phyloP scores from a whole-genome alignment of 2,329 filamentous ascomycete species.

The Monilinia fructicola region DNA sequence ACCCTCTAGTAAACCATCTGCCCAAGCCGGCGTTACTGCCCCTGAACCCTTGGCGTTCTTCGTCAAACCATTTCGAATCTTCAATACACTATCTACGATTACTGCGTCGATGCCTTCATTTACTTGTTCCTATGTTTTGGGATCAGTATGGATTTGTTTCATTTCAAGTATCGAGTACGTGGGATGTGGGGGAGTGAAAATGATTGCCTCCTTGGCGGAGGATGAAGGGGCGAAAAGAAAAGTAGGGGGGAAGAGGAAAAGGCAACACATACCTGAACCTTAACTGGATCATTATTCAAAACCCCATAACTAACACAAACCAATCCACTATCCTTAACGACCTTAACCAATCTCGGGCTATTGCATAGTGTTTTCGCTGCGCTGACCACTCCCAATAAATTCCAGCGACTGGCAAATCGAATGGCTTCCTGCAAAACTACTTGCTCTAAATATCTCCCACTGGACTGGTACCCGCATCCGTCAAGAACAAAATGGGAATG shows the following conservation, averaged over 20 bases:
- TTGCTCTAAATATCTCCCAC: slow-evolving; percentile 87
- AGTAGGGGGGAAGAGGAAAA: background rate
- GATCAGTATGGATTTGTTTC: slow-evolving; percentile 16
- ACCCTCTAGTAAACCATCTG: slow-evolving; percentile 7
- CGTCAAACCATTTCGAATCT: slow-evolving; percentile 80
- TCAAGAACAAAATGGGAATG: slow-evolving; percentile 92
- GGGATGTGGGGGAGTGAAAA: background rate
- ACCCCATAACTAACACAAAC: slow-evolving; percentile 95
- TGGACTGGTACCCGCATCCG: slow-evolving; percentile 76
- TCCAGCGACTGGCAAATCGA: slow-evolving; percentile 92
- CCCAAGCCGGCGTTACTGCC: slow-evolving; percentile 8
- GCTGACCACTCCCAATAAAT: slow-evolving; percentile 85
- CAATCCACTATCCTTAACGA: slow-evolving; percentile 90
- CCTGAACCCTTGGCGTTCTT: slow-evolving; percentile 34
- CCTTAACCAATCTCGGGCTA: slow-evolving; percentile 82
- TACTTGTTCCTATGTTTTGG: slow-evolving; percentile 60
- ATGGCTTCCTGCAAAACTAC: slow-evolving; percentile 95
- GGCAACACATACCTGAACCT: slow-evolving; percentile 71
- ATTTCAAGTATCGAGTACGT: too few species aligned
- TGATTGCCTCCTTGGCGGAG: too few species aligned
- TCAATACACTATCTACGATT: slow-evolving; percentile 92
- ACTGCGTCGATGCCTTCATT: slow-evolving; percentile 96
- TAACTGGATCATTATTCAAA: slow-evolving; percentile 80
- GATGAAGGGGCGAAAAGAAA: too few species aligned
- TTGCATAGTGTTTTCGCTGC: slow-evolving; percentile 86